phyloP scores from a whole-genome alignment of 2,329 filamentous ascomycete species.

The Chrysoporthe puriensis region DNA sequence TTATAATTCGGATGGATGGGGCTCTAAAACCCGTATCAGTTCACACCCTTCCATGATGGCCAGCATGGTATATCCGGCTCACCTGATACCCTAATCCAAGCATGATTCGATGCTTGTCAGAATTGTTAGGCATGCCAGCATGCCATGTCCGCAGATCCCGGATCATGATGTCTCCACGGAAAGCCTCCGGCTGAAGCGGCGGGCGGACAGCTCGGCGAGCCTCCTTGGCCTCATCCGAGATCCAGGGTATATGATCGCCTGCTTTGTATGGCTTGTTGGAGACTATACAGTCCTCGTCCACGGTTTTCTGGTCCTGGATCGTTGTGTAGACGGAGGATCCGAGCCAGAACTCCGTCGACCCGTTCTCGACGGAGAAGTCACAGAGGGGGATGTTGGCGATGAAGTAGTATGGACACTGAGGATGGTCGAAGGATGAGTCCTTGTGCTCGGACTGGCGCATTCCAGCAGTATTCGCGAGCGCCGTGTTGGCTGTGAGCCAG shows the following conservation, averaged over 20 bases:
- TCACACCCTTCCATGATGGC: background rate
- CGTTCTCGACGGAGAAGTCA: conserved; percentile 40
- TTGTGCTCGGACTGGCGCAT: conserved; percentile 45
- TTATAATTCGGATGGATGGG: conserved; percentile 31
- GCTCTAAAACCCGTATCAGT: conserved; percentile 21
- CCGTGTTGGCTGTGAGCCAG: conserved; percentile 46
- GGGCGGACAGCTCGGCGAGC: conserved; percentile 33
- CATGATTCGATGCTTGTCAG: conserved; percentile 35
- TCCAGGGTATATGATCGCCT: conserved; percentile 27
- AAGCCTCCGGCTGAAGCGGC: conserved; percentile 34
- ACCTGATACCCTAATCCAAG: conserved; percentile 36
- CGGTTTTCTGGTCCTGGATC: conserved; percentile 37
- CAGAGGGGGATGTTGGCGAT: conserved; percentile 45
- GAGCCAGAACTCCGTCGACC: conserved; percentile 46
- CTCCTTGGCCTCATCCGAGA: conserved; percentile 29
- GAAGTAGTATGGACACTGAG: conserved; percentile 42
- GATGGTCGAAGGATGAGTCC: conserved; percentile 42
- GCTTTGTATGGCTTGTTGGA: conserved; percentile 11
- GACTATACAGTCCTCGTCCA: conserved; percentile 27
- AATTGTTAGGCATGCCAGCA: conserved; percentile 39
- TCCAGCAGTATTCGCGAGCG: conserved; percentile 40
- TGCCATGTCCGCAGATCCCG: conserved; percentile 39
- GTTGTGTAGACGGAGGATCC: conserved; percentile 42
- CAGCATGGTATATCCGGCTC: background rate
- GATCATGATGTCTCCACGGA: conserved; percentile 37